Conservation (phyloP, 2,329 filamentous ascomycete genomes). For the Verticillium albo-atrum region DNA sequence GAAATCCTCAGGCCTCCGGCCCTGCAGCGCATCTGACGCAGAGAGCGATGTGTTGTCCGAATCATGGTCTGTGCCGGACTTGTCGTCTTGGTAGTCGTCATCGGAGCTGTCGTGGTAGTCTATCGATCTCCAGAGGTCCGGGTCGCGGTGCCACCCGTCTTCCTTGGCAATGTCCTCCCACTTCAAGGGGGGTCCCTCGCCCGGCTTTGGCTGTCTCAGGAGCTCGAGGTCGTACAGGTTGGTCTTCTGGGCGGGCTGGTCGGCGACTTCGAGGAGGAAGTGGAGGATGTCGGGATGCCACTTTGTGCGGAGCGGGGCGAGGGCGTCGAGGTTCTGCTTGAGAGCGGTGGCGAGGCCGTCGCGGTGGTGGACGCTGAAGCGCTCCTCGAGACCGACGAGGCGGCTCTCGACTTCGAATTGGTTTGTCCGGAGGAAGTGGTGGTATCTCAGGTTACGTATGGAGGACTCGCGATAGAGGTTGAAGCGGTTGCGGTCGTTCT, state of each 20-base stretch:
- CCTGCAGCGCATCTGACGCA: constrained; percentile 23
- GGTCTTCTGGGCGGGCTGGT: constrained; percentile 70
- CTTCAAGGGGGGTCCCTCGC: constrained; percentile 48
- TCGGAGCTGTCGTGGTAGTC: constrained; percentile 66
- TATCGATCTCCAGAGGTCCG: constrained; percentile 65
- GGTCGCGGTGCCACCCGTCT: constrained; percentile 66
- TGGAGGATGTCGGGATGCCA: constrained; percentile 78
- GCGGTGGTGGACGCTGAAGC: constrained; percentile 74
- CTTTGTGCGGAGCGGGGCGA: constrained; percentile 50
- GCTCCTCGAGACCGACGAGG: constrained; percentile 74
- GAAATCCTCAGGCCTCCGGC: constrained; percentile 23
- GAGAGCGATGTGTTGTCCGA: constrained; percentile 32
- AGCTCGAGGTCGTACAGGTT: constrained; percentile 58
- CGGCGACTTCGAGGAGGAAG: constrained; percentile 74
- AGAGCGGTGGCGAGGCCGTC: constrained; percentile 76
- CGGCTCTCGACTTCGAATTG: constrained; percentile 67
- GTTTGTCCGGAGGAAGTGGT: constrained; percentile 63
- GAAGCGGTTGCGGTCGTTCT: constrained; percentile 30
- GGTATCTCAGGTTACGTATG: constrained; percentile 46
- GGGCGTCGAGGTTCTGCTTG: constrained; percentile 49
- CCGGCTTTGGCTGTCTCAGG: constrained; percentile 40
- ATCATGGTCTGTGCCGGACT: constrained; percentile 25
- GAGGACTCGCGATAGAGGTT: constrained; percentile 42
- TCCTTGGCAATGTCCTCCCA: constrained; percentile 79
- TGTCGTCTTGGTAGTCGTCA: constrained; percentile 38